Conservation (phyloP, 2,329 filamentous ascomycete genomes). For the Penicillium concentricum region DNA sequence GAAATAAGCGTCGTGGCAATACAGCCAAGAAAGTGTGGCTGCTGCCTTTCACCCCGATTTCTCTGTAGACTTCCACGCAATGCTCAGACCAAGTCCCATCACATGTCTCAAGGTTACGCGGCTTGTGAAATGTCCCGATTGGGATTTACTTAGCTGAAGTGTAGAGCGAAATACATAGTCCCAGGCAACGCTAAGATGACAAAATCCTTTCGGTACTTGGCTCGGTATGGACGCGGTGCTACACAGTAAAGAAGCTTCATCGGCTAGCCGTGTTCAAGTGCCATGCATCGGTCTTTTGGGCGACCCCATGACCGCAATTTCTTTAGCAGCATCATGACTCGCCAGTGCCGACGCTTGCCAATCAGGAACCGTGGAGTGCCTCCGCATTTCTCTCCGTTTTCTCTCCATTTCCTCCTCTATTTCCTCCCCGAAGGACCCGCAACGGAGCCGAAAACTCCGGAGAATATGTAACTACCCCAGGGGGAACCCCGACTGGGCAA, state of each 20-base stretch:
- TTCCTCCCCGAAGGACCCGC: not conserved
- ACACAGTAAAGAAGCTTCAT: not conserved
- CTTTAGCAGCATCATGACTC: not conserved
- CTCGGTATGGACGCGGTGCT: not conserved
- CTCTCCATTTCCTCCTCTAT: conserved; percentile 10
- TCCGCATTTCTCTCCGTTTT: conserved; percentile 25
- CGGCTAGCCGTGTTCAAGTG: conserved; percentile 23
- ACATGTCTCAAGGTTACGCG: not conserved
- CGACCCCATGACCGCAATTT: not conserved
- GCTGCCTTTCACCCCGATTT: not conserved
- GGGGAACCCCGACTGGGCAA: not conserved
- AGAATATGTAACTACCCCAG: conserved; percentile 4
- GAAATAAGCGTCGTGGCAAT: not conserved
- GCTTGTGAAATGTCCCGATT: not conserved
- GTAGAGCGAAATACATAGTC: not conserved
- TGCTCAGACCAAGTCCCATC: not conserved
- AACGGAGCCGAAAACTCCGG: conserved; percentile 17
- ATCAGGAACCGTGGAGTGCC: conserved; percentile 15
- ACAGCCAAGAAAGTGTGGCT: not conserved
- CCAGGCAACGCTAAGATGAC: conserved; percentile 4
- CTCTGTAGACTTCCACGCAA: not conserved
- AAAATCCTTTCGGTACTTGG: conserved; percentile 18
- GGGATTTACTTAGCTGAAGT: not conserved
- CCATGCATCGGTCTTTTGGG: conserved; percentile 1
- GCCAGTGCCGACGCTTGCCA: not conserved